Percentiles rank a stretch among this genome's conserved stretches.
Evolutionary conservation across 1,139 yeast species (phyloP).

Genomic region (Candida gigantensis): DNA sequence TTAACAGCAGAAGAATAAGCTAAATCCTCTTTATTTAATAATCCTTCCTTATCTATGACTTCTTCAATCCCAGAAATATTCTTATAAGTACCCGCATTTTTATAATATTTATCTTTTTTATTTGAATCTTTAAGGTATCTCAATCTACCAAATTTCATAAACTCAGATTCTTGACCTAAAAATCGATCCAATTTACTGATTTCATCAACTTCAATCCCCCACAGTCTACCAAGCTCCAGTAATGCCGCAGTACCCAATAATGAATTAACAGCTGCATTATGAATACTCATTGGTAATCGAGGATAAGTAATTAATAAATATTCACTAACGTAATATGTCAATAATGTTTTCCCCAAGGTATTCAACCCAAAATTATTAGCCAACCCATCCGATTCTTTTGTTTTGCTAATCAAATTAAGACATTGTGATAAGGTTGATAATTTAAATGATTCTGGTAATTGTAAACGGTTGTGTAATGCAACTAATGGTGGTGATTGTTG

Average conservation of each 20-base stretch:
- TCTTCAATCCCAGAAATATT: constrained; percentile 51
- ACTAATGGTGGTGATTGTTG: constrained; percentile 64
- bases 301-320: constrained; percentile 77
- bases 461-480: constrained; percentile 79
- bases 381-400: constrained; percentile 37
- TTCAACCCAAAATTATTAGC: constrained; percentile 81
- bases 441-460: constrained; percentile 56
- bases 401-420: constrained; percentile 47
- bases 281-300: constrained; percentile 79
- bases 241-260: constrained; percentile 68
- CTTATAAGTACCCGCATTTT: constrained; percentile 23
- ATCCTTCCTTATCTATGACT: constrained; percentile 11
- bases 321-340: constrained; percentile 77
- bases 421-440: constrained; percentile 78
- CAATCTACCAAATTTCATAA: constrained; percentile 63
- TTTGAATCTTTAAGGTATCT: constrained; percentile 47
- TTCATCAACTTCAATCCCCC: constrained; percentile 88
- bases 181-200: constrained; percentile 65
- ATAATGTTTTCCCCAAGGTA: constrained; percentile 74
- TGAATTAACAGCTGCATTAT: constrained; percentile 72
- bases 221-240: constrained; percentile 62
- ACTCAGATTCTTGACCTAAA: constrained; percentile 68
- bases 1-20: constrained; percentile 62
- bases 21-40: constrained; percentile 30
- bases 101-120: constrained; percentile 19